Percentiles rank a stretch among this genome's conserved stretches.
phyloP scores from a whole-genome alignment of 2,329 filamentous ascomycete species.

The Fusarium sarcochroum region DNA sequence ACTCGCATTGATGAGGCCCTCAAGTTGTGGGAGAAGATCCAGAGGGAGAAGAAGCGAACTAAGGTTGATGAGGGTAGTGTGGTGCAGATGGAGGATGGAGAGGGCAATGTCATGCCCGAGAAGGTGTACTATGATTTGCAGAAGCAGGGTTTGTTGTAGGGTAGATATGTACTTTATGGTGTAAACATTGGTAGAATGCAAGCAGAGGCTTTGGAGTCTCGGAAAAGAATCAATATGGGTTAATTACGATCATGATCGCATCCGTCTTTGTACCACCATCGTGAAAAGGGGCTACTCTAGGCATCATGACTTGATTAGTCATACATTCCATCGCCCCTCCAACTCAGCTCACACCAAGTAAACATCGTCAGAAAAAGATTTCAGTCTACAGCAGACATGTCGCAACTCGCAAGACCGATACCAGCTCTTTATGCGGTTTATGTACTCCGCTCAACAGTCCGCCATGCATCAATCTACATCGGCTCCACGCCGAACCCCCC shows the following conservation, averaged over 20 bases:
- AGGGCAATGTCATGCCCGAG: constrained; percentile 99
- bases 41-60: constrained; percentile 84
- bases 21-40: constrained; percentile 92
- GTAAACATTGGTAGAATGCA: constrained; percentile 2
- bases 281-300: constrained; percentile 11
- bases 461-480: constrained; percentile 82
- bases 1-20: constrained; percentile 91
- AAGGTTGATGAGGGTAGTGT: constrained; percentile 84
- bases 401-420: constrained; percentile 69
- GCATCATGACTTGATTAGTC: constrained; percentile 41
- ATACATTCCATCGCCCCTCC: constrained; percentile 44
- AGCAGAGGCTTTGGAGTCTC: constrained; percentile 2
- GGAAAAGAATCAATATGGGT: neutral
- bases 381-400: constrained; percentile 53
- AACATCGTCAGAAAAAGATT: constrained; percentile 19
- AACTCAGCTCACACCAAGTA: constrained; percentile 39
- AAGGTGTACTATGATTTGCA: constrained; percentile 97
- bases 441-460: constrained; percentile 85
- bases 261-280: neutral
- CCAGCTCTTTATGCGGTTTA: constrained; percentile 96
- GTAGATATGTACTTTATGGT: constrained; percentile 27
- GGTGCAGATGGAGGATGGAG: constrained; percentile 98
- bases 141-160: constrained; percentile 86
- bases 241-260: constrained; percentile 1
- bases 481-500: constrained; percentile 92